Percentiles rank a stretch among this genome's conserved stretches.
Conservation (phyloP, 495 filamentous ascomycete genomes). For the Chaetomium tenue region DNA sequence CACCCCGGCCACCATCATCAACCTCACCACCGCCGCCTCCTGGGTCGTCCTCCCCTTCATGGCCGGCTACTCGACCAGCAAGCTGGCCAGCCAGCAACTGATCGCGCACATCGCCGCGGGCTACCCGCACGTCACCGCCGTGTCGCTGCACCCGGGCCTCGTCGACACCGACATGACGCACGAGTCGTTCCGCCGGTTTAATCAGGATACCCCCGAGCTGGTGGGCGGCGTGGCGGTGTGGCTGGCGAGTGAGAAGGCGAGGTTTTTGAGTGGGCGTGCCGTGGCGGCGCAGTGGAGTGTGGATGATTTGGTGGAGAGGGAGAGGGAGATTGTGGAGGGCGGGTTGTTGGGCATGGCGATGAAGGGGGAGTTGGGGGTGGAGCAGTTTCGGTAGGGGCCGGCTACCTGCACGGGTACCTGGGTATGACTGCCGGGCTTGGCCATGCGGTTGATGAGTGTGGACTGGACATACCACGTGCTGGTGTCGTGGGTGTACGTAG, state of each 20-base stretch:
- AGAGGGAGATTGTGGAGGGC: constrained; percentile 11
- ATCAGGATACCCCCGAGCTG: constrained; percentile 8
- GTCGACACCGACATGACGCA: constrained; percentile 12
- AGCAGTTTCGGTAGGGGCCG: constrained; percentile 5
- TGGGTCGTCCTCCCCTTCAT: constrained; percentile 11
- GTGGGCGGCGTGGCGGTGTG: constrained; percentile 12
- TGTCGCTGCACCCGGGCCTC: constrained; percentile 14
- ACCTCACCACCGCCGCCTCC: constrained; percentile 8
- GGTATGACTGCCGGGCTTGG: too few species aligned
- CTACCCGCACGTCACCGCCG: constrained; percentile 8
- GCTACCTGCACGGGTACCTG: too few species aligned
- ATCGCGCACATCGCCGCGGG: constrained; percentile 5
- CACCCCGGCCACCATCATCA: constrained; percentile 13
- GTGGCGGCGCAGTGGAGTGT: constrained; percentile 12
- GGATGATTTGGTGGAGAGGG: constrained; percentile 13
- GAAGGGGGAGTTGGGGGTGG: not conserved
- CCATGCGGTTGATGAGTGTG: too few species aligned
- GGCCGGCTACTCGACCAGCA: constrained; percentile 16
- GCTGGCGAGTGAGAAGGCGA: constrained; percentile 8
- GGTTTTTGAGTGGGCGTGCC: constrained; percentile 2
- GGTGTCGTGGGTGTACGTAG: too few species aligned
- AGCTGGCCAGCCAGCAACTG: constrained; percentile 13
- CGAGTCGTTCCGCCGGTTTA: not conserved
- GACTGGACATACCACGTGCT: too few species aligned
- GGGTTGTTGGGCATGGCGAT: constrained; percentile 1